Base-by-base conservation (phyloP, 139 green algal species). In the Edaphochlamys debaryana region DNA sequence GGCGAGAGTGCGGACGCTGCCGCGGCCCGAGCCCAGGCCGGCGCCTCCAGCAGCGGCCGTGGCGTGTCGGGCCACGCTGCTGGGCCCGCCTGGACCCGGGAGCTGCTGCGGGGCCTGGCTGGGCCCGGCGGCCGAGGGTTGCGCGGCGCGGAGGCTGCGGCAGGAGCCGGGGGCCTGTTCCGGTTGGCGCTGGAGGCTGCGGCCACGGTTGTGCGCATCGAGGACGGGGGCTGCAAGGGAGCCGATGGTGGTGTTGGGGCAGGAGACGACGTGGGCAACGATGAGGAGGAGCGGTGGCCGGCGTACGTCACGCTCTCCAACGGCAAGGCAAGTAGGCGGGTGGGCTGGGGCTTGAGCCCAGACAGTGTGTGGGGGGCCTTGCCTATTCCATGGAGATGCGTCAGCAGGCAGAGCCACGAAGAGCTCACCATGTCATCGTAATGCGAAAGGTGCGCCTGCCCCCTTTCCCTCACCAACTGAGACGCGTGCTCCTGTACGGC, bases 51-150 rank as follows among this genome's bases (percentile, higher is more conserved):
- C n/a, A n/a, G n/a, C n/a, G n/a, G n/a, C n/a, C n/a, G n/a, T n/a
- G n/a, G n/a, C n/a, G n/a, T n/a, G n/a, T n/a, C n/a, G 22, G 79
- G 79, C 27, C 79, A 85, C 38, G 67, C 79, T 8, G 79, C 79
- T 0, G 79, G 79, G 1, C 79, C 79, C 38, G 54, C 52, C 3
- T 85, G 79, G 79, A 85, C 79, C 0, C 4, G n/a, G 56, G 32
- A 79, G 68, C 79, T 85, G 54, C 19, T 77, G 27, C 68, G 75
- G 1, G 60, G 75, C 2, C 56, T 80, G 25, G 13, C 17, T 11
- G 73, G 20, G 72, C 52, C 68, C 36, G 32, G 27, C 27, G 0
- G 25, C 1, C 27, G 1, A 63, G 30, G 69, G n/a, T 7, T 36
- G 9, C 22, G 4, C 7, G 67, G 48, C 67, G 67, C 9, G 37